A percentile compares a stretch with the other conserved stretches of the same genome.
phyloP scores from a whole-genome alignment of 805 yeast genomes.

The Clavispora carvajalis region DNA sequence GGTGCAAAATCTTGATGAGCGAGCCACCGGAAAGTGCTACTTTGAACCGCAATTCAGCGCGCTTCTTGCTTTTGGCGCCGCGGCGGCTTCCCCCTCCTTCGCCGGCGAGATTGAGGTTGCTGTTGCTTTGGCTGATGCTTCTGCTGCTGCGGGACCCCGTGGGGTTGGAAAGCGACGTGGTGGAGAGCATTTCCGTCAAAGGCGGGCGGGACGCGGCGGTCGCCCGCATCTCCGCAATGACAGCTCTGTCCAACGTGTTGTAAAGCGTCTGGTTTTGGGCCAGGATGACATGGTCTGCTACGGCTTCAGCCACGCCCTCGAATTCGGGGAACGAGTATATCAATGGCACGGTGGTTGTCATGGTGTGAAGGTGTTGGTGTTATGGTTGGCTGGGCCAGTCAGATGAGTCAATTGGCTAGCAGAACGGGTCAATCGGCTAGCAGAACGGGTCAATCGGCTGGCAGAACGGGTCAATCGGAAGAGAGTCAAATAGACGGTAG shows the following conservation, averaged over 20 bases:
- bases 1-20: constrained; percentile 74
- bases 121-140: constrained; percentile 10
- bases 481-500: no score
- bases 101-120: constrained; percentile 9
- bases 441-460: not conserved
- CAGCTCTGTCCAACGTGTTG: constrained; percentile 32
- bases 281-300: constrained; percentile 87
- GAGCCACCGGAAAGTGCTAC: constrained; percentile 95
- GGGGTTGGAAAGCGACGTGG: constrained; percentile 3
- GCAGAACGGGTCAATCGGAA: not conserved
- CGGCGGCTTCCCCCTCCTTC: constrained; percentile 9
- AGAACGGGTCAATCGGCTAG: not conserved
- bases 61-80: constrained; percentile 41
- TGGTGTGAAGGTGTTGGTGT: constrained; percentile 25
- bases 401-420: no score
- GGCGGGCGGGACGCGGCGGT: constrained; percentile 15
- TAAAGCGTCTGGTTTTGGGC: constrained; percentile 76
- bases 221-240: constrained; percentile 28
- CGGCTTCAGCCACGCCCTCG: constrained; percentile 90
- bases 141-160: constrained; percentile 12
- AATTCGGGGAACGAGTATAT: constrained; percentile 90
- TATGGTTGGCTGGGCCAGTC: no score
- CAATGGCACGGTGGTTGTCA: constrained; percentile 93
- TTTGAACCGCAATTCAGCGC: constrained; percentile 68
- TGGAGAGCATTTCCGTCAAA: constrained; percentile 9